Base-by-base conservation (phyloP, 2,329 filamentous ascomycete species). In the Fusarium avenaceum region DNA sequence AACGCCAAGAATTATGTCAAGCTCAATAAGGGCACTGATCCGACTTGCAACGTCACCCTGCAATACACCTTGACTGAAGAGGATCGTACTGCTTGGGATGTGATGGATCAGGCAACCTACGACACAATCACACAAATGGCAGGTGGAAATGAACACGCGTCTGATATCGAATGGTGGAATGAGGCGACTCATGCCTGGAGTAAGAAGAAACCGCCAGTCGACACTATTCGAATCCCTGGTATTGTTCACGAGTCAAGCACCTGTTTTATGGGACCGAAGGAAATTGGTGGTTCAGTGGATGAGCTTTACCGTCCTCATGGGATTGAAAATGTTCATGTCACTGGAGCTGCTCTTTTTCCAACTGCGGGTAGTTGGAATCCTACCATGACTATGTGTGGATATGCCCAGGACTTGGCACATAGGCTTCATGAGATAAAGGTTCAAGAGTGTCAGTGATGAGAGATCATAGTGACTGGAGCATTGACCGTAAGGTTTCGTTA, bases 301-400 rank as follows among this genome's bases (percentile, higher is more conserved):
- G 26, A 51, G 13, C 35, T 51, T 14, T 51, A 51, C 20, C 35
- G 48, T 30, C 35, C 48, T n/a, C 35, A 42, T 51, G 35, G 48
- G 7, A 32, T 51, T 51, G 48, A 51, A 10, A 51, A 51, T 51
- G 48, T 51, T 32, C 35, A 42, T 42, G 48, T 51, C 19, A 42
- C 35, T 42, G 35, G 48, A 14, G 19, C 48, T 22, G 35, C 48
- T 9, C 19, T 51, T 19, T 51, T 51, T 14, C 48, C 26, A n/a
- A 51, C 35, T 42, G 48, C 48, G n/a, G 35, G 48, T 7, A 42
- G 48, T 51, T 51, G 48, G 35, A 51, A 51, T n/a, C 48, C 48
- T 2, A 51, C 48, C 6, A 51, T 42, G 48, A 51, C 48, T 10
- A 51, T 42, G 35, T 51, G 48, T 51, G 48, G 48, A 32, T 51